Evolutionary conservation across 1,139 yeast genomes (phyloP), one percentile per base, ranked within the genome.

Genomic region (Yamadazyma atmosphaerica): DNA sequence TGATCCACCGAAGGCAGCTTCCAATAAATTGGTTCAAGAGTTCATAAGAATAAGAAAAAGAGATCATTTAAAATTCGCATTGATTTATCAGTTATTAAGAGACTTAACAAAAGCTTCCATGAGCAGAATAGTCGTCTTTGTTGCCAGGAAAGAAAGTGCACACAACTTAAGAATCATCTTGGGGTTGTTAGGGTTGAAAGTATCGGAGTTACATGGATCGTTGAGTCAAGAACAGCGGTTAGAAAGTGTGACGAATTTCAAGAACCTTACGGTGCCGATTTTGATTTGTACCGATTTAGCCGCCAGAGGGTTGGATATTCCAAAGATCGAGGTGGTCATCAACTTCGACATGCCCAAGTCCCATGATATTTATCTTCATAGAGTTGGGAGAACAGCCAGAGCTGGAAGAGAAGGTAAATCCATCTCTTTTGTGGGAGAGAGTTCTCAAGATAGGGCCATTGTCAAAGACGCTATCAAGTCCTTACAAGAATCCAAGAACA

Each of bases 361-460:
- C 17, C 83, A 86, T 55, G 98, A 92, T 50, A 78, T 89, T 30
- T 94, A 92, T 61, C 72, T 92, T 58, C 98, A 92, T 66, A 84
- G 99, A 72, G 97, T 94, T 46, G 98, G 98, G 66, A 86, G 99
- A 76, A 92, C 98, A 40, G 99, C 98, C 9, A 87, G 99, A 78
- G 99, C 97, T 38, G 98, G 98, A 27, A 79, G 98, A 62, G 88
- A 86, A 40, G 99, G 99, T 75, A 77, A 78, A 41, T 85, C 97
- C 34, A 84, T 92, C 33, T 83, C 98, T 3, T 81, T 92, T 60
- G 98, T 94, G 8, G 98, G 98, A 14, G 98, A 92, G 60, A 73
- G 87, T 2, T 72, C 87, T 16, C 78, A 74, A 42, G 98, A 92
- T 51, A 81, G 98, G 65, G 69, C 77, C 32, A 88, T 94, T 52